These are phyloP conservation scores for Alternaria sp. DNA, from an alignment of 2,329 filamentous ascomycete species.

Conservation along the genomic window DNA sequence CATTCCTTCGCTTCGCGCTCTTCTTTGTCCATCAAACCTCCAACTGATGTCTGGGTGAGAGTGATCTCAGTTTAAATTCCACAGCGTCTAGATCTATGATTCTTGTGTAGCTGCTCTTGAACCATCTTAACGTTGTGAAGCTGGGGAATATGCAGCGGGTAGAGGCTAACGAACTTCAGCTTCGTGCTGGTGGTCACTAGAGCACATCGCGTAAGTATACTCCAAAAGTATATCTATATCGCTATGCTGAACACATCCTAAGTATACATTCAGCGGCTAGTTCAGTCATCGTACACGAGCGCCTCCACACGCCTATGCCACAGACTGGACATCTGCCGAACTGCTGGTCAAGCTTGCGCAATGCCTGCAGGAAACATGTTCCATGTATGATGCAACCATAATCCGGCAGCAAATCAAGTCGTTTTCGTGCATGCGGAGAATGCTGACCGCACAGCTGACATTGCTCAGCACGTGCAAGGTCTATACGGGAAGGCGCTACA, in stretches of 20 bases:
- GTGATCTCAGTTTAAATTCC: not conserved
- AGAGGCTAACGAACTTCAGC: no score
- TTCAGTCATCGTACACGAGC: not conserved
- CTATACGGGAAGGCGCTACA: not conserved
- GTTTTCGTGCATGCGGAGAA: not conserved
- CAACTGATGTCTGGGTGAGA: not conserved
- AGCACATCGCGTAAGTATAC: not conserved
- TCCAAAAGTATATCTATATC: no score
- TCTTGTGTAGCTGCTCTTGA: not conserved
- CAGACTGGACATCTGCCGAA: constrained; percentile 17
- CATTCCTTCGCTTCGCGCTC: not conserved
- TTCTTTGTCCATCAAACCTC: not conserved
- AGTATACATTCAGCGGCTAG: not conserved
- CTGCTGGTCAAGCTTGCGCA: constrained; percentile 5
- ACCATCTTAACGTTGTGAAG: not conserved
- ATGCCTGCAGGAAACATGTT: constrained; percentile 7
- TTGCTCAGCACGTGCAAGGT: constrained; percentile 4
- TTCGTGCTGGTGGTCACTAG: not conserved
- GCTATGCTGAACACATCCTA: no score
- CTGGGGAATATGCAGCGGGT: rapidly evolving
- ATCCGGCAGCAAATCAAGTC: not conserved
- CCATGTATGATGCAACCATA: constrained; percentile 13
- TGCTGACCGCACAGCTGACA: constrained; percentile 13
- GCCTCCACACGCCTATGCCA: constrained; percentile 9
- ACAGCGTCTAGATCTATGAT: rapidly evolving